phyloP scores from a whole-genome alignment of 345 rosid species.

The Pugionium dolabratum region DNA sequence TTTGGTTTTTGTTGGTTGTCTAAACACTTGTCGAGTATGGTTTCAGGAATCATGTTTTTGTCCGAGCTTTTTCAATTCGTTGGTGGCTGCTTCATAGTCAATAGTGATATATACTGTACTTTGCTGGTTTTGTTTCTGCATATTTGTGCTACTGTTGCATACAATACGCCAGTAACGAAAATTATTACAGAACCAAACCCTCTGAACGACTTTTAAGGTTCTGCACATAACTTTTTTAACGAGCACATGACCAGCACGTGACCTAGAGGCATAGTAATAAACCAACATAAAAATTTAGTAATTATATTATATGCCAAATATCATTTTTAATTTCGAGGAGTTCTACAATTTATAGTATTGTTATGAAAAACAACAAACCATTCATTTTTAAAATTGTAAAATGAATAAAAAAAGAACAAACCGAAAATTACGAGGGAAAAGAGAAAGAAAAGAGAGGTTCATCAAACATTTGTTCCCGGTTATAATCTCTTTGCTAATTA shows the following conservation, averaged over 20 bases:
- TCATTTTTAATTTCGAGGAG: no score
- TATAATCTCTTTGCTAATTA: constrained; percentile 23
- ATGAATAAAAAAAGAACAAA: constrained; percentile 5
- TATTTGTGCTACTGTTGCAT: not conserved
- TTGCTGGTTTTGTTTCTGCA: constrained; percentile 2
- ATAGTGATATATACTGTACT: constrained; percentile 14
- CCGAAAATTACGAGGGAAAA: constrained; percentile 20
- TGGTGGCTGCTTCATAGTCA: not conserved
- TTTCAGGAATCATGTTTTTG: constrained; percentile 24
- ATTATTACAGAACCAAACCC: no score
- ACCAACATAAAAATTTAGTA: no score
- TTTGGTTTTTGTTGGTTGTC: not conserved
- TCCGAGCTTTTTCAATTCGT: constrained; percentile 4
- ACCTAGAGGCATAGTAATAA: no score
- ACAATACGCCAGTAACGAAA: no score
- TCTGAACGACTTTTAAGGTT: no score
- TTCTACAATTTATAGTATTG: not conserved
- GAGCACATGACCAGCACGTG: no score
- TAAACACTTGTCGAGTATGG: constrained; percentile 17
- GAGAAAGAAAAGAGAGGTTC: constrained; percentile 22
- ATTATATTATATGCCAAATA: no score
- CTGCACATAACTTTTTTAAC: no score
- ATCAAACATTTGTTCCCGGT: constrained; percentile 15
- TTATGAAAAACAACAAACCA: constrained; percentile 5
- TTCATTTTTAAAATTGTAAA: not conserved